Percentiles rank a stretch among this genome's conserved stretches.
These are phyloP conservation scores for Neonectria neomacrospora DNA, from an alignment of 2,329 filamentous ascomycete species.

Conservation along the genomic window DNA sequence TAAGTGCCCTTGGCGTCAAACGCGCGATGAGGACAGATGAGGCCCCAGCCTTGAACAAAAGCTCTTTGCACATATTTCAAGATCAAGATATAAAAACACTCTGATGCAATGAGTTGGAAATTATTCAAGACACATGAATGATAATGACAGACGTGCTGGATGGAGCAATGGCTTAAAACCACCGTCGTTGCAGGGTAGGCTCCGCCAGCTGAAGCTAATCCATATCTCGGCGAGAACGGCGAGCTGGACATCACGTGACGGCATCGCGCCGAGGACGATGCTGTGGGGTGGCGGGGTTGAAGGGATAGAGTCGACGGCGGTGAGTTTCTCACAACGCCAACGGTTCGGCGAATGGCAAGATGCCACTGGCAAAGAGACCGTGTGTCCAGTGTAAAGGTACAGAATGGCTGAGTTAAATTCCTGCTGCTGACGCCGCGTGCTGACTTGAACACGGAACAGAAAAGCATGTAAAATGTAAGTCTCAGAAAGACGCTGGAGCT, in stretches of 20 bases:
- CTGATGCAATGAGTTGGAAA: not conserved
- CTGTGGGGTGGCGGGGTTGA: slow-evolving; percentile 27
- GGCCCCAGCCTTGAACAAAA: not conserved
- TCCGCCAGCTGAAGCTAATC: not conserved
- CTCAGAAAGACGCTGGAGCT: not conserved
- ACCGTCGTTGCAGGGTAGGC: slow-evolving; percentile 16
- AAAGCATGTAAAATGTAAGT: slow-evolving; percentile 51
- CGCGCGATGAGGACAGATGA: not conserved
- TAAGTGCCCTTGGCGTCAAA: accelerated
- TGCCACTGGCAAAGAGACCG: slow-evolving; percentile 50
- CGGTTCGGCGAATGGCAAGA: slow-evolving; percentile 25
- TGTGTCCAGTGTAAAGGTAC: slow-evolving; percentile 52
- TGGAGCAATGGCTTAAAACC: not conserved
- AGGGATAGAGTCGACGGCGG: slow-evolving; percentile 15
- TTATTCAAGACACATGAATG: not conserved
- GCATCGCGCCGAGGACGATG: slow-evolving; percentile 5
- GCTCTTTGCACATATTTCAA: not conserved
- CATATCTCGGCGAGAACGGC: slow-evolving; percentile 22
- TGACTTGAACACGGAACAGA: slow-evolving; percentile 37
- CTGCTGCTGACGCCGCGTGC: slow-evolving; percentile 12
- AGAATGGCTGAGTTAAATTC: no score
- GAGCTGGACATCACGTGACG: slow-evolving; percentile 16
- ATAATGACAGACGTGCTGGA: not conserved
- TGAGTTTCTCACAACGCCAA: slow-evolving; percentile 1
- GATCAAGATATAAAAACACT: not conserved